Base-by-base conservation (phyloP, 768 basidiomycete genomes). In the Xerocomus spinulosus region DNA sequence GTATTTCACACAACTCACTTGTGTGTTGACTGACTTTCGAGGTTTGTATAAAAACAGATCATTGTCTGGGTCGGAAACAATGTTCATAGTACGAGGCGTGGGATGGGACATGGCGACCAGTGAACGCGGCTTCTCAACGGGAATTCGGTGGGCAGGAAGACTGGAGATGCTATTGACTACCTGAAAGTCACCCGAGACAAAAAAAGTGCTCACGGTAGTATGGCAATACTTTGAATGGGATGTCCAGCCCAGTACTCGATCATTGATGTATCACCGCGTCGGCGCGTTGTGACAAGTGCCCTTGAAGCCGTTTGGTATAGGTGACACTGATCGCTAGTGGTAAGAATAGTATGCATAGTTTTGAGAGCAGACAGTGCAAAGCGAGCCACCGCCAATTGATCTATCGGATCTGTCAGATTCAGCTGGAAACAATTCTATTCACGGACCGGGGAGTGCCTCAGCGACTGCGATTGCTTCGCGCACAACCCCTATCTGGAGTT, bases 41-140 rank as follows among this genome's bases (percentile, higher is more conserved):
- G 95, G 95, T 63, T 97, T 93, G 64, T 96, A 96, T 48, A 98
- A 70, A 68, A 97, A 97, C 2, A 89, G 85, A 62, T 93, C 87
- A 18, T 76, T 79, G 25, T 73, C 70, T 4, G 82, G 82, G 35
- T 74, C 70, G 4, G 85, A 66, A 40, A 84, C 71, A 3, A 82
- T 75, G 23, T 68, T 69, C 3, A 71, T 55, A 40, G 72, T 69
- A 17, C 66, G 68, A 0, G 73, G 43, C 21, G 70, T 69, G 10
- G 70, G 70, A 34, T 57, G 46, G 40, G 65, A 69, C 41, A 74
- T 61, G 15, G 73, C 68, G 23, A 88, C 64, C 7, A 77, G 63
- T 0, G 82, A 82, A 3, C 77, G 59, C 1, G 83, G 80, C 55
- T 88, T 90, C 68, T 92, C 86, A 21, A 82, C 67, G 1, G 91